Evolutionary conservation across 345 rosid genomes (phyloP).

Genomic region (Aquilaria sinensis): DNA sequence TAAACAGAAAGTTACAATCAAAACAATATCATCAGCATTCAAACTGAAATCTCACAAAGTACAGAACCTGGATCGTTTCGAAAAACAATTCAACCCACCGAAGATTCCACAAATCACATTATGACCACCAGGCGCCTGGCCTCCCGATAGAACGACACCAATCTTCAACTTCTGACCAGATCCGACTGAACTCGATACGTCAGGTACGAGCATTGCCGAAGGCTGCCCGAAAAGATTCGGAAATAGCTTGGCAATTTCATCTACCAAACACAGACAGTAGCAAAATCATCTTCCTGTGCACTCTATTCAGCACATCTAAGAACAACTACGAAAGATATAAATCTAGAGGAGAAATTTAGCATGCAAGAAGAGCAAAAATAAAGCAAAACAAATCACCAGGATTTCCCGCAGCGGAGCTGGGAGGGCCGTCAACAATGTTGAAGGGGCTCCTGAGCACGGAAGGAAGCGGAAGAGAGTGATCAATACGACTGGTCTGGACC

Average conservation of each 20-base stretch:
- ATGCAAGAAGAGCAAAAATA: constrained; percentile 6
- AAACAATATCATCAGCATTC: neutral
- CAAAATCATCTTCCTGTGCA: neutral
- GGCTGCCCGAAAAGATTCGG: constrained; percentile 89
- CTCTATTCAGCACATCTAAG: too few species aligned
- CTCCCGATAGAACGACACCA: constrained; percentile 94
- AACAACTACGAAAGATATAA: neutral
- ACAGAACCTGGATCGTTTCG: neutral
- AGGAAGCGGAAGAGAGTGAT: constrained; percentile 70
- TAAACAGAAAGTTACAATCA: neutral
- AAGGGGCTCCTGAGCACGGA: constrained; percentile 63
- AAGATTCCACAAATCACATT: constrained; percentile 89
- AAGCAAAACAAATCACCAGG: constrained; percentile 41
- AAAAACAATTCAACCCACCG: constrained; percentile 37
- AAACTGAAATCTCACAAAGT: neutral
- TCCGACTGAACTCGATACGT: constrained; percentile 19
- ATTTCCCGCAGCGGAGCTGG: constrained; percentile 91
- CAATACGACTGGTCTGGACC: constrained; percentile 77
- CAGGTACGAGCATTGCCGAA: constrained; percentile 57
- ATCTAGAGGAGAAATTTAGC: neutral
- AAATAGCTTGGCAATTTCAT: constrained; percentile 86
- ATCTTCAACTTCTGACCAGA: constrained; percentile 63
- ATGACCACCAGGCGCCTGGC: constrained; percentile 99
- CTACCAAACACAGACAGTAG: constrained; percentile 19
- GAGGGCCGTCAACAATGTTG: constrained; percentile 77